These are phyloP conservation scores for Quercus dentata DNA, from an alignment of 306 rosid genomes.

Conservation along the genomic window DNA sequence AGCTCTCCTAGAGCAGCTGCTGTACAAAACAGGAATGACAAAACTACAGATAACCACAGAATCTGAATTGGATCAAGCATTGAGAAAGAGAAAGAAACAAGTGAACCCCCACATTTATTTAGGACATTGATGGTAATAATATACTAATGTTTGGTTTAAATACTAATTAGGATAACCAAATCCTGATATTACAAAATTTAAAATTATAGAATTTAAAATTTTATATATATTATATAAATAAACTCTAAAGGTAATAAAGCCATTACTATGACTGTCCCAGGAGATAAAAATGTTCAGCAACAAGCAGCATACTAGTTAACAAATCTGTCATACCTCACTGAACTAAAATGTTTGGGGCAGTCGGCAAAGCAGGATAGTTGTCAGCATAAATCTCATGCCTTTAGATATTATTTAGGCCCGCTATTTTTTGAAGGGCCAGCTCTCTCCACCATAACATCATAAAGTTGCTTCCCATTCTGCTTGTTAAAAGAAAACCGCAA, in stretches of 20 bases:
- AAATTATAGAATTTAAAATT: too few relatives aligned
- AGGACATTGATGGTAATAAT: neutral
- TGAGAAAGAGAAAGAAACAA: neutral
- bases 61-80: neutral
- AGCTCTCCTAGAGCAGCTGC: neutral
- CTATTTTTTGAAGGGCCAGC: conserved; percentile 91
- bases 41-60: neutral
- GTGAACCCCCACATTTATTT: neutral
- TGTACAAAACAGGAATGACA: too few relatives aligned
- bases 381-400: conserved; percentile 16
- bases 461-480: conserved; percentile 95
- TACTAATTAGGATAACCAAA: neutral
- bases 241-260: neutral
- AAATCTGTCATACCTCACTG: neutral
- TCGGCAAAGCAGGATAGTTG: neutral
- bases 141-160: neutral
- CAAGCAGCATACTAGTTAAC: neutral
- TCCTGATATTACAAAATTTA: neutral
- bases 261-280: neutral
- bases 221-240: neutral
- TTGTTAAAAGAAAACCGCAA: conserved; percentile 22
- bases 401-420: conserved; percentile 52
- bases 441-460: conserved; percentile 90
- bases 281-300: neutral
- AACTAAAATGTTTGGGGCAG: neutral